These are phyloP conservation scores for Lagerstroemia fauriei DNA, from an alignment of 441 rosid species.

Conservation along the genomic window DNA sequence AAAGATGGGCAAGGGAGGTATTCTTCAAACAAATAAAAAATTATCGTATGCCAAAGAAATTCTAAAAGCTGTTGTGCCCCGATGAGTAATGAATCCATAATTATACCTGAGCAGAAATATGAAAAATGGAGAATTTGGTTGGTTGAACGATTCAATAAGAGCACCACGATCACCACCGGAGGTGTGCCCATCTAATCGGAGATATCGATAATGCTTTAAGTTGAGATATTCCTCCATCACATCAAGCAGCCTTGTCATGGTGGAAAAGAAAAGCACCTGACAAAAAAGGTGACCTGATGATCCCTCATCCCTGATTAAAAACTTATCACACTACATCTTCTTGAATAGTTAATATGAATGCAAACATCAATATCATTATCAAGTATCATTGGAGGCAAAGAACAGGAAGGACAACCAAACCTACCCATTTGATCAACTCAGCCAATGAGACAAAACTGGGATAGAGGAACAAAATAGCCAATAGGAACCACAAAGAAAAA, in stretches of 20 bases:
- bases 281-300: conserved; percentile 6
- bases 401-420: not conserved
- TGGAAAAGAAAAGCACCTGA: conserved; percentile 93
- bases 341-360: not conserved
- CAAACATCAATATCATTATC: not conserved
- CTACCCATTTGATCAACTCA: not conserved
- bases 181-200: conserved; percentile 92
- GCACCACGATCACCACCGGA: conserved; percentile 90
- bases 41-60: not conserved
- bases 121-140: conserved; percentile 68
- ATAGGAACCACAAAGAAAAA: not conserved
- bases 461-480: not conserved
- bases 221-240: conserved; percentile 90
- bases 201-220: conserved; percentile 71
- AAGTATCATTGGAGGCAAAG: not conserved
- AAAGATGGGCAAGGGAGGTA: too few relatives aligned
- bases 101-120: conserved; percentile 86
- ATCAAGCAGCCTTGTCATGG: conserved; percentile 96
- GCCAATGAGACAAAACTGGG: not conserved
- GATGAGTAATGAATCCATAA: not conserved
- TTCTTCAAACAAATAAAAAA: too few relatives aligned
- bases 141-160: conserved; percentile 73
- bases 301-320: not conserved
- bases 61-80: not conserved
- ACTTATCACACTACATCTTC: not conserved